Percentiles rank a stretch among this genome's conserved stretches.
These are phyloP conservation scores for Trichoderma koningiopsis DNA, from an alignment of 2,329 filamentous ascomycete species.

Conservation along the genomic window DNA sequence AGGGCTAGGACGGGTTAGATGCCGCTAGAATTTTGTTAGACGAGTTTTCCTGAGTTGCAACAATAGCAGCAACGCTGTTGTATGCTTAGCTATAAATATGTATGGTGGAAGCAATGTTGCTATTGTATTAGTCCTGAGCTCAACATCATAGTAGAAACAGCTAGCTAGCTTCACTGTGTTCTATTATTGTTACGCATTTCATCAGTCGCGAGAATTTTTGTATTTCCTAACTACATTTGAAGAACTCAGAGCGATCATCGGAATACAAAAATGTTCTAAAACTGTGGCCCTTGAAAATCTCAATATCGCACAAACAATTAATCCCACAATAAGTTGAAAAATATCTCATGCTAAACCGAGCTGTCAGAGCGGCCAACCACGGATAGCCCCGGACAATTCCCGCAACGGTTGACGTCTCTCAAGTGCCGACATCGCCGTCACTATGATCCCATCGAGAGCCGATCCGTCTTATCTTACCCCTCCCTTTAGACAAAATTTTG, in stretches of 20 bases:
- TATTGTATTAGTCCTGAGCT: not conserved
- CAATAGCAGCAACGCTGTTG: not conserved
- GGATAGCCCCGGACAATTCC: slow-evolving; percentile 23
- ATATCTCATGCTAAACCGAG: slow-evolving; percentile 18
- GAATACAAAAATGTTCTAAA: not conserved
- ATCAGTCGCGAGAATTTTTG: not conserved
- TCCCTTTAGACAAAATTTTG: slow-evolving; percentile 4
- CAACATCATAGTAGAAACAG: not conserved
- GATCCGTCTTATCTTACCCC: slow-evolving; percentile 21
- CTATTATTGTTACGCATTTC: not conserved
- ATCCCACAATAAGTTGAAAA: slow-evolving; percentile 3
- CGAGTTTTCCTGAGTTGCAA: not conserved
- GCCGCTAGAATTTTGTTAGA: not conserved
- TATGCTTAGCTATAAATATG: not conserved
- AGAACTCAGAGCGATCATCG: not conserved
- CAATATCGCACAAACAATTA: not conserved
- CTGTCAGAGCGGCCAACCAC: slow-evolving; percentile 23
- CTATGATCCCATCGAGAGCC: slow-evolving; percentile 23
- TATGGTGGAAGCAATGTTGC: not conserved
- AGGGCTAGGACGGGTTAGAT: not conserved
- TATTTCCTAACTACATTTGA: not conserved
- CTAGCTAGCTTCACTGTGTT: not conserved
- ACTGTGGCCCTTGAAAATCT: not conserved
- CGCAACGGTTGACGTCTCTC: not conserved
- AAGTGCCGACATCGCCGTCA: slow-evolving; percentile 25